Base-by-base conservation (phyloP, 257 asterid species). In the Plantago ovata region DNA sequence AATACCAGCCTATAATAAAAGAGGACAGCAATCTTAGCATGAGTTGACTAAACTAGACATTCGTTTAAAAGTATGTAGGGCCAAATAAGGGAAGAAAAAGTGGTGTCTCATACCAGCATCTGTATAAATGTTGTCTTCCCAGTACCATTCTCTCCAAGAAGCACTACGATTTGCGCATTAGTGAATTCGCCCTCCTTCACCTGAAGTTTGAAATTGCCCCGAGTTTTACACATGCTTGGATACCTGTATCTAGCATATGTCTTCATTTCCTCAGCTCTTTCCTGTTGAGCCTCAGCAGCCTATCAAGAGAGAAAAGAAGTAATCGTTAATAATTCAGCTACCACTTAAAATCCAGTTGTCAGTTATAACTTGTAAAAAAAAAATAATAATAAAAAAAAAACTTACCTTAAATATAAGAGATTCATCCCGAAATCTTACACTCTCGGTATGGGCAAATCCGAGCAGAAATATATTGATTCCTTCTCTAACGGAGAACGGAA, bases 131-230 rank as follows among this genome's bases (percentile, higher is more conserved):
- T 93, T 0, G 98, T 93, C 79, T 93, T 92, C 56, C 98, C 98
- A 15, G 97, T 93, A 41, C 98, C 98, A 66, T 93, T 93, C 78
- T 93, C 98, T 64, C 98, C 98, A 48, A 93, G 97, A 97, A 93
- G 89, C 70, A 93, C 98, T 74, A 93, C 56, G 22, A 93, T 93
- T 72, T 93, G 98, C 22, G 98, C 89, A 68, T 93, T 97, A n/a
- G 98, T 89, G 73, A 93, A 93, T 74, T 93, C 98, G 49, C 98
- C 98, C 84, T 93, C 96, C 60, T 75, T 13, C 22, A 89, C 98
- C 84, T 84, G 84, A 53, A 92, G 96, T 65, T 57, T 82, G 85
- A 92, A 92, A 76, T 85, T 84, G 1, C 98, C 98, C 77, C 82
- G 96, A n/a, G 96, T 88, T 73, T 88, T 88, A 15, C 75, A 52